Conservation (phyloP, 345 rosid species). For the Populus euphratica region DNA sequence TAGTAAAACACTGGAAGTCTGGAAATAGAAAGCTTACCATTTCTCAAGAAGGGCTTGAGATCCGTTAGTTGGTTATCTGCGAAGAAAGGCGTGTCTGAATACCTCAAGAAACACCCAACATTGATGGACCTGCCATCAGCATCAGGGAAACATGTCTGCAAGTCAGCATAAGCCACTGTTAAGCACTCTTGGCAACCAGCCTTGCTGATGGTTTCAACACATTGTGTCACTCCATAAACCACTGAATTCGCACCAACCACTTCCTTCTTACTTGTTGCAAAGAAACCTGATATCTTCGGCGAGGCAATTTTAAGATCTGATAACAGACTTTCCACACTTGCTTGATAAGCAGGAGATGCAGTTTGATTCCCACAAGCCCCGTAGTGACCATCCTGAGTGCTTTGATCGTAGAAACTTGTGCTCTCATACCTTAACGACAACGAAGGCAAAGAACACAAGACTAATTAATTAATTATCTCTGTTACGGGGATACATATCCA, state of each 20-base stretch:
- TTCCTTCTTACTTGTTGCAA: constrained; percentile 23
- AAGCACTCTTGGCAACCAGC: constrained; percentile 35
- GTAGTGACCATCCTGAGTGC: constrained; percentile 28
- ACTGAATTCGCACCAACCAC: constrained; percentile 8
- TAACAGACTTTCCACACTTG: constrained; percentile 15
- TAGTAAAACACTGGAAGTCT: too few species aligned
- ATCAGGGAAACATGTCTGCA: constrained; percentile 29
- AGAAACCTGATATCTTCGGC: constrained; percentile 35
- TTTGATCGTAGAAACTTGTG: constrained; percentile 32
- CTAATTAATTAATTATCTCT: neutral
- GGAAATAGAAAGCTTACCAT: constrained; percentile 12
- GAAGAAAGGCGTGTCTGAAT: constrained; percentile 33
- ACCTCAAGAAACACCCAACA: constrained; percentile 45
- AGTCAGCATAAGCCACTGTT: constrained; percentile 20
- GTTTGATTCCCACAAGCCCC: constrained; percentile 26
- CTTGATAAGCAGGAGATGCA: constrained; percentile 3
- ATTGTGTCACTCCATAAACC: constrained; percentile 39
- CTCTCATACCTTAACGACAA: constrained; percentile 39
- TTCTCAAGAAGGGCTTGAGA: constrained; percentile 28
- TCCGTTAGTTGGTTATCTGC: constrained; percentile 31
- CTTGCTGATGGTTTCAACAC: constrained; percentile 33
- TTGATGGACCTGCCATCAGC: constrained; percentile 34
- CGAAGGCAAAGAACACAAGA: neutral
- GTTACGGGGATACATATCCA: too few species aligned
- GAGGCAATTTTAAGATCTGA: constrained; percentile 31